These are phyloP conservation scores for Hippophae gyantsensis DNA, from an alignment of 306 rosid species.

Conservation along the genomic window DNA sequence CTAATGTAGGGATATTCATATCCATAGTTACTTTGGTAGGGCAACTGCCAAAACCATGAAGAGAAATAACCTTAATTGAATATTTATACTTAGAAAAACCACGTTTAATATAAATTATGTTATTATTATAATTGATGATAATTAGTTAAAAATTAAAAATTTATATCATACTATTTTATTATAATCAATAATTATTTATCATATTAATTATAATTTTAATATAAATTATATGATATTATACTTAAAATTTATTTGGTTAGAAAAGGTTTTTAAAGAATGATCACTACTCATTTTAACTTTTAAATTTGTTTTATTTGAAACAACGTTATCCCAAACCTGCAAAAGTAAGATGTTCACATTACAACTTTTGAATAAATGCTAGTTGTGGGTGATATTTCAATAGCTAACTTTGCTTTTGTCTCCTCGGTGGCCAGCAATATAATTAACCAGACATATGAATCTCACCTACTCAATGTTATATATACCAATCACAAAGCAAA, in stretches of 20 bases:
- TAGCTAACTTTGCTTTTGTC: constrained; percentile 20
- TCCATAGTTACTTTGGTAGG: too few relatives aligned
- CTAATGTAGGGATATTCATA: too few relatives aligned
- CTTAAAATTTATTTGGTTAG: not conserved
- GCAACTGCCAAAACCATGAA: too few relatives aligned
- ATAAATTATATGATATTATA: too few relatives aligned
- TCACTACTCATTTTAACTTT: not conserved
- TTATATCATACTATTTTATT: too few relatives aligned
- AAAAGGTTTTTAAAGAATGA: not conserved
- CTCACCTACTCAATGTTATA: constrained; percentile 20
- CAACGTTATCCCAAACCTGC: constrained; percentile 9
- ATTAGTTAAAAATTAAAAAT: too few relatives aligned
- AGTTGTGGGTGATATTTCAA: constrained; percentile 25
- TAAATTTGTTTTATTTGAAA: constrained; percentile 11
- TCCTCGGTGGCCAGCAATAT: constrained; percentile 26
- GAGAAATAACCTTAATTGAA: too few relatives aligned
- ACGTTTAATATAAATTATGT: too few relatives aligned
- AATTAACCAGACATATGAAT: constrained; percentile 14
- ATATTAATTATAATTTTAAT: too few relatives aligned
- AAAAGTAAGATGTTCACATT: not conserved
- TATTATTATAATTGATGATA: too few relatives aligned
- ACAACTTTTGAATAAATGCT: not conserved
- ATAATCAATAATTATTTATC: too few relatives aligned
- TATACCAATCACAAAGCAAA: not conserved
- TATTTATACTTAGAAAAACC: too few relatives aligned